phyloP scores from a whole-genome alignment of 805 yeast genomes.

The Kuraishia molischiana region DNA sequence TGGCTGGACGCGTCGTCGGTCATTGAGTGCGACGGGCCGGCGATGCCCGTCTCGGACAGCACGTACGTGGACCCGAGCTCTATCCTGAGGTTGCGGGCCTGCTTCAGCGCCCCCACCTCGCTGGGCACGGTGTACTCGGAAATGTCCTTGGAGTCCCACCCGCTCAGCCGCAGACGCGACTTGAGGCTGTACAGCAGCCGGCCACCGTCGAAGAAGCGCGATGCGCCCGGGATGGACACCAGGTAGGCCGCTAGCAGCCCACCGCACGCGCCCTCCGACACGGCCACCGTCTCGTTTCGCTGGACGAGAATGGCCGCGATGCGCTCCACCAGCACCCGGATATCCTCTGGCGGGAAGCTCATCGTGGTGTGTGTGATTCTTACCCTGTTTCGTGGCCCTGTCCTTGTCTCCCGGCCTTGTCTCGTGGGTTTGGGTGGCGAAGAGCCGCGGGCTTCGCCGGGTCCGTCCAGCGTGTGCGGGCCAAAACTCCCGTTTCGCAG shows the following conservation, averaged over 20 bases:
- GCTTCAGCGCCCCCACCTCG: constrained; percentile 59
- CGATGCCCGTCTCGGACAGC: constrained; percentile 80
- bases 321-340: constrained; percentile 36
- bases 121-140: constrained; percentile 72
- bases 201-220: constrained; percentile 76
- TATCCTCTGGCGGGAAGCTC: constrained; percentile 54
- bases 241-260: constrained; percentile 75
- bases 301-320: constrained; percentile 48
- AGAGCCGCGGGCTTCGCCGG: too few species aligned
- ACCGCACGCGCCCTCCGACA: constrained; percentile 87
- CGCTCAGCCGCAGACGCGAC: constrained; percentile 64
- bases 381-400: too few species aligned
- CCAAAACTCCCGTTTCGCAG: too few species aligned
- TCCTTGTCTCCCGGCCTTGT: too few species aligned
- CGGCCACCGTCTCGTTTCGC: constrained; percentile 59
- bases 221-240: constrained; percentile 80
- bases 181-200: constrained; percentile 69
- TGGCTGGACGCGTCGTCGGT: constrained; percentile 13
- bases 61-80: constrained; percentile 81
- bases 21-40: constrained; percentile 57
- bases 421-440: too few species aligned
- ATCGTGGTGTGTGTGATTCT: too few species aligned
- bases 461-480: too few species aligned
- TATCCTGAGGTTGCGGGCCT: constrained; percentile 70
- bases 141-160: constrained; percentile 71